Base-by-base conservation (phyloP, 306 rosid genomes). In the Prunus armeniaca region DNA sequence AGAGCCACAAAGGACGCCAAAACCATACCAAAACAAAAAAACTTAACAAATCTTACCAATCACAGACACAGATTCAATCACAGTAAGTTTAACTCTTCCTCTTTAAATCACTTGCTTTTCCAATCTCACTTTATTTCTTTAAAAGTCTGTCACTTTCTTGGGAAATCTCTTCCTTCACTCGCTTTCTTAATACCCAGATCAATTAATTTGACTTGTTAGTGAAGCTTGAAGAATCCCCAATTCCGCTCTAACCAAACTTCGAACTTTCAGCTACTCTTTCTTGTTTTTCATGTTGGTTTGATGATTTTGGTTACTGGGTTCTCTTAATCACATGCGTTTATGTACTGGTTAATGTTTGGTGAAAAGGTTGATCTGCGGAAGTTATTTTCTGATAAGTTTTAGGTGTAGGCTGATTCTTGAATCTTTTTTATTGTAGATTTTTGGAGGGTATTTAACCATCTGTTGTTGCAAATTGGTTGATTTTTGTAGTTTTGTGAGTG, bases 1-100 rank as follows among this genome's bases (percentile, higher is more conserved):
- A 74, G 65, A 74, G 71, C 73, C 78, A 80, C 79, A 83, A 76
- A 83, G 75, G 81, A 74, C 82, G 25, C 76, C 86, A 66, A 60
- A 52, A 67, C 57, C 84, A 69, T 65, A 72, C 73, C 85, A 72
- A 75, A 79, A 58, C 65, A 69, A 77, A 14, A 14, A 71, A 67
- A 65, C 79, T 3, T 20, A 15, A 28, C 41, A 46, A 34, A 38
- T 55, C 76, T 51, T 72, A 61, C 75, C 69, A 58, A 62, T 69
- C 72, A 71, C 52, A 34, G 11, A 78, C 54, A 52, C 69, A 72
- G 74, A 77, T 85, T 80, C 85, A 78, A 67, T 60, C 82, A 56
- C 87, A 76, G 90, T 87, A 43, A 56, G 89, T 74, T 54, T 47
- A 50, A 30, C 76, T 60, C 66, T 57, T 67, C 63, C 30, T 66